These are phyloP conservation scores for Lepidium africanum DNA, from an alignment of 345 rosid species.

Conservation along the genomic window DNA sequence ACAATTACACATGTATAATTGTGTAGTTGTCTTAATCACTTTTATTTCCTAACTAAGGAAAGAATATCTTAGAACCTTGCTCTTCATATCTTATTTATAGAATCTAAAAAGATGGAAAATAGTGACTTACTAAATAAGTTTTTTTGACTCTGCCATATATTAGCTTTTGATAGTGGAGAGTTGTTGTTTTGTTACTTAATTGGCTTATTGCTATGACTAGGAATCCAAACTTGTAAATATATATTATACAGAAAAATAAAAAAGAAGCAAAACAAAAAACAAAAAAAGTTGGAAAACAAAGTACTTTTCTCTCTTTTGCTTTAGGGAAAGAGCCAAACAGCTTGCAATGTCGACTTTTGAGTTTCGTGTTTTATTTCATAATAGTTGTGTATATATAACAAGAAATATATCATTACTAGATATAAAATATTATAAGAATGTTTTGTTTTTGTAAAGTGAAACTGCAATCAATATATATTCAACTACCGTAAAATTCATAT, in stretches of 20 bases:
- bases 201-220: conserved; percentile 22
- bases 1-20: no score
- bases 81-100: conserved; percentile 18
- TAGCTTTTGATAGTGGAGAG: conserved; percentile 25
- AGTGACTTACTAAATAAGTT: conserved; percentile 12
- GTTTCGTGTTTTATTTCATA: conserved; percentile 5
- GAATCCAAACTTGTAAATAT: conserved; percentile 14
- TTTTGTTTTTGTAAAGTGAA: conserved; percentile 2
- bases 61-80: conserved; percentile 11
- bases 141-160: conserved; percentile 18
- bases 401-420: not conserved
- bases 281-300: conserved; percentile 21
- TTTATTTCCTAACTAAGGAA: conserved; percentile 23
- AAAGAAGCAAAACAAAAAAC: not conserved
- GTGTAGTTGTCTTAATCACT: conserved; percentile 10
- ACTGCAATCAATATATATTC: not conserved
- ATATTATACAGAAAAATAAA: not conserved
- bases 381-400: not conserved
- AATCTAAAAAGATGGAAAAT: conserved; percentile 20
- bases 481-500: not conserved
- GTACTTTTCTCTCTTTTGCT: conserved; percentile 18
- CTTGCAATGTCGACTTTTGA: conserved; percentile 22
- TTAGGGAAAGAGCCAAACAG: conserved; percentile 25
- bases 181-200: conserved; percentile 25
- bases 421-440: not conserved